Evolutionary conservation across 2,329 filamentous ascomycete genomes (phyloP), one percentile per base, ranked within the genome.

Genomic region (Polytolypa hystricis): DNA sequence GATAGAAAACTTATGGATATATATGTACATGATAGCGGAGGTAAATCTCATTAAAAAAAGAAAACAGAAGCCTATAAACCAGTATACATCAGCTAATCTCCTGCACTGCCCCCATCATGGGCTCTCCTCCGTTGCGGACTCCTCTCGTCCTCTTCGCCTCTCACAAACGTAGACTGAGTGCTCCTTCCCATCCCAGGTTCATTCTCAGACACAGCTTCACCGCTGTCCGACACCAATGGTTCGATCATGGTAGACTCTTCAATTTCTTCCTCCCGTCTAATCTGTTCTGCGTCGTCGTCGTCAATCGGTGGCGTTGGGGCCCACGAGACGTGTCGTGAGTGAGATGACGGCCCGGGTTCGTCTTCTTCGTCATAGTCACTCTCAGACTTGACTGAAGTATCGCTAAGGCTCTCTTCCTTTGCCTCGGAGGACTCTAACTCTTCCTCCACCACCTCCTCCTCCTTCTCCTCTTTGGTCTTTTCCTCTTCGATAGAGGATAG

Each of bases 401-500:
- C 43, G 19, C 41, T 31, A 20, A 16, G 9, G 6, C 15, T 10
- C 30, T 15, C 15, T 8, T 32, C 14, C 20, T 14, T 36, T 12
- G n/a, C 21, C n/a, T n/a, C 7, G n/a, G 30, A 38, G 23, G 17
- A 16, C 12, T n/a, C n/a, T n/a, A n/a, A n/a, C n/a, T 37, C 25
- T 29, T 38, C 41, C 30, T 40, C 39, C 35, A 33, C 41, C 28
- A 35, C 40, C 38, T 37, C 33, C 23, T 39, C 42, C 42, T 32
- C 43, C 40, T 33, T 42, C 35, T 42, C 45, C 28, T 23, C 41
- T 43, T 45, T 48, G 29, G 43, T 23, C 15, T 30, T 35, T 31
- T 15, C 15, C 14, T 16, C 44, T 32, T 17, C 25, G 35, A 5
- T 28, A 21, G 63, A 62, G 6, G 56, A 65, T 14, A 83, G 48